Evolutionary conservation across 106 monocot genomes (phyloP).

Genomic region (Agapanthus africanus): DNA sequence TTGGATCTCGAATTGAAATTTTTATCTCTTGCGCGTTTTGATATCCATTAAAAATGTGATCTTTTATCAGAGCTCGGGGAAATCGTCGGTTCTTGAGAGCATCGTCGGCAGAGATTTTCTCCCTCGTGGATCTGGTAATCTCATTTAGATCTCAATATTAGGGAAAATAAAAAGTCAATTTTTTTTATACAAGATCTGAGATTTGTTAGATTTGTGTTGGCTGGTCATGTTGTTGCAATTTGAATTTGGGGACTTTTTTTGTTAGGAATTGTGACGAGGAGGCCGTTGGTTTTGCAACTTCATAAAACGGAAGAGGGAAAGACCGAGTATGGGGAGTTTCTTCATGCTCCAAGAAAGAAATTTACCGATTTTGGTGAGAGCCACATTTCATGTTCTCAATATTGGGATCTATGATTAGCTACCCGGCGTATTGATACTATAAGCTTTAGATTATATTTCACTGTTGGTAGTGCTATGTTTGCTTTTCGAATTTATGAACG

Average conservation of each 20-base stretch:
- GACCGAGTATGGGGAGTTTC: slow-evolving; percentile 49
- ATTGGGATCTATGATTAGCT: too few species aligned
- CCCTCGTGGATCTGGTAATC: slow-evolving; percentile 84
- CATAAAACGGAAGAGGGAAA: slow-evolving; percentile 34
- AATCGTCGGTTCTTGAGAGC: slow-evolving; percentile 93
- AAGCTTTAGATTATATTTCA: too few species aligned
- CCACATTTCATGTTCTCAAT: neutral
- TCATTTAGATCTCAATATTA: neutral
- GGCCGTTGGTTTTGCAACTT: slow-evolving; percentile 48
- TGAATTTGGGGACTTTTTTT: too few species aligned
- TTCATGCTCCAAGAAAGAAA: slow-evolving; percentile 36
- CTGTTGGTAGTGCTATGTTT: too few species aligned
- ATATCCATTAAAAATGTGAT: too few species aligned
- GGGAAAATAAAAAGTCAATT: neutral
- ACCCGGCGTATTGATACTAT: too few species aligned
- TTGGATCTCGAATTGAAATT: too few species aligned
- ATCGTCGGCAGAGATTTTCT: slow-evolving; percentile 91
- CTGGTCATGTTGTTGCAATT: too few species aligned
- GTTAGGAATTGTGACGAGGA: slow-evolving; percentile 47
- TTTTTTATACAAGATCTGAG: neutral
- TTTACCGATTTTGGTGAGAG: slow-evolving; percentile 40
- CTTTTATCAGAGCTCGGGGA: slow-evolving; percentile 77
- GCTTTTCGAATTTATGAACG: too few species aligned
- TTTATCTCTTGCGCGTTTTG: too few species aligned
- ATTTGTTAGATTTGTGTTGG: neutral